phyloP scores from a whole-genome alignment of 2,329 filamentous ascomycete genomes.

The Pseudopithomyces maydicus region DNA sequence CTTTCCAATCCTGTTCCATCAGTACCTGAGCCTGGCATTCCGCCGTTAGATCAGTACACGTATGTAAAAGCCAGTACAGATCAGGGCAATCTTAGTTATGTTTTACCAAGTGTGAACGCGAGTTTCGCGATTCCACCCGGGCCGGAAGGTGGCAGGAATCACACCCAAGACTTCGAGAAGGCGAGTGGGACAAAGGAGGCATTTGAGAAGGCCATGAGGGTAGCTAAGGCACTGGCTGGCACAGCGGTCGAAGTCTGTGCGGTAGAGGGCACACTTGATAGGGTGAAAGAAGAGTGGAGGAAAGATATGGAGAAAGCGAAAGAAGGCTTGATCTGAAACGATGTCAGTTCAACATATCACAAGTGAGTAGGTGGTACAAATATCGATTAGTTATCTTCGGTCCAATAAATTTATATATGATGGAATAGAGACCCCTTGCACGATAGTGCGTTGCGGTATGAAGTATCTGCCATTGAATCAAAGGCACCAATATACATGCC shows the following conservation, averaged over 20 bases:
- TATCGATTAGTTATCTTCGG: no score
- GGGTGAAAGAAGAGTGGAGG: constrained; percentile 17
- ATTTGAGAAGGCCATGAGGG: constrained; percentile 39
- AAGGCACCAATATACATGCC: no score
- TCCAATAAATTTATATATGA: no score
- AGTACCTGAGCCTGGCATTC: constrained; percentile 20
- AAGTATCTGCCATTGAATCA: no score
- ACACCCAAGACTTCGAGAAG: constrained; percentile 48
- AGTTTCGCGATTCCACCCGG: constrained; percentile 55
- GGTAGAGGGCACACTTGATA: constrained; percentile 10
- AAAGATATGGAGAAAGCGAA: constrained; percentile 12
- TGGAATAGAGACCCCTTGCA: no score
- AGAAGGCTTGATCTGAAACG: neutral
- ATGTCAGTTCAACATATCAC: neutral
- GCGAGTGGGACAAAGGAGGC: constrained; percentile 44
- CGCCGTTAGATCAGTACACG: constrained; percentile 18
- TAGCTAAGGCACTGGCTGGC: constrained; percentile 43
- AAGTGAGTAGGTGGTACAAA: no score
- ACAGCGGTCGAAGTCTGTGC: constrained; percentile 46
- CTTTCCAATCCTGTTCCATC: constrained; percentile 9
- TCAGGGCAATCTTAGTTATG: constrained; percentile 64
- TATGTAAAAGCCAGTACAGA: constrained; percentile 60
- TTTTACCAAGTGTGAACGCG: constrained; percentile 60
- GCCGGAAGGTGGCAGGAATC: constrained; percentile 38
- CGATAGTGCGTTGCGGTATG: no score